Base-by-base conservation (phyloP, 139 green algal genomes). In the Picochlorum sp. region DNA sequence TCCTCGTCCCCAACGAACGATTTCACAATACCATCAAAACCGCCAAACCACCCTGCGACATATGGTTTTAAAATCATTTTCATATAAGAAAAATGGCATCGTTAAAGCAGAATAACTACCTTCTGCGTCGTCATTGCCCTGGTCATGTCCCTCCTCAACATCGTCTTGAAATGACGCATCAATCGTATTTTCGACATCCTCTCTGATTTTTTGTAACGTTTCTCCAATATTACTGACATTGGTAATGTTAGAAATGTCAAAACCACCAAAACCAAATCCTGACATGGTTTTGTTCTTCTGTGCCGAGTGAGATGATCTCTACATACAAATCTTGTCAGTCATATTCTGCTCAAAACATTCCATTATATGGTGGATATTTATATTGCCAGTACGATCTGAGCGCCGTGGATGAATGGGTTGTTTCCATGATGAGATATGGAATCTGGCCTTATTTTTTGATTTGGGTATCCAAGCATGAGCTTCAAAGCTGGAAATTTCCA, bases 141-240 rank as follows among this genome's bases (percentile, higher is more conserved):
- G 18, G 6, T 14, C n/a, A 18, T 59, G 18, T 59, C 26, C 51
- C 11, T 59, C 51, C 23, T 59, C 18, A 14, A 24, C 49, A 4
- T 20, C 51, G 23, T 26, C 26, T 59, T 15, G 0, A 26, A 59
- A 28, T 38, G 51, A 59, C 51, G 51, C 51, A 34, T 65, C 58
- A 59, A 65, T 65, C 18, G 58, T 57, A 32, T 21, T 65, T 23
- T 65, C 58, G 13, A 65, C 58, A 65, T 65, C 58, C 26, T 65
- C 58, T 26, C 23, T 65, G 28, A 65, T 18, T 65, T 65, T 65
- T 32, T 51, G 41, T 20, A 65, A 50, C 2, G 13, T 65, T n/a
- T 65, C 58, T 18, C 58, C 58, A 21, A 65, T 65, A 57, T 65
- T 21, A 2, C 0, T 21, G 13, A 65, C 57, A 50, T 32, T 65